Evolutionary conservation across 257 asterid species (phyloP), one percentile per base, ranked within the genome.

Genomic region (Thymus quinquecostatus): DNA sequence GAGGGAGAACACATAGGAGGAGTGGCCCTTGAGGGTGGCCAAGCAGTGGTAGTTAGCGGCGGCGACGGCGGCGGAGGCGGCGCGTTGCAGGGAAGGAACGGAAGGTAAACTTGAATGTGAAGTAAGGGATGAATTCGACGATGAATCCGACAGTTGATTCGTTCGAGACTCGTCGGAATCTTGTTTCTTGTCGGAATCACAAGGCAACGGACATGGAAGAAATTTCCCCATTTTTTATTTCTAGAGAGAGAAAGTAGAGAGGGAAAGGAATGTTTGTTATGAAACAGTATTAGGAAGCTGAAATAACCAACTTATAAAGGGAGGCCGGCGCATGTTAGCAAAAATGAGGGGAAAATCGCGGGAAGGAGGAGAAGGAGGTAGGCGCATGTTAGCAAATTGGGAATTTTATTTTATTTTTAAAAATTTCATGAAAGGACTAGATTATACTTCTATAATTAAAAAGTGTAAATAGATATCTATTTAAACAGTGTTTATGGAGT

Each of bases 21-120:
- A 65, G 85, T 84, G 89, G 75, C 87, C 89, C n/a, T 69, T 84
- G 72, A 92, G 87, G 27, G 95, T 85, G 75, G 86, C 83, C n/a
- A 78, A 1, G 81, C 86, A 71, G 78, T 67, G 81, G 76, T 64
- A 70, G 59, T 10, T 5, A 60, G 75, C 63, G 75, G 78, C 28
- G 40, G 79, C 57, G 75, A 36, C 51, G 60, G 12, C 5, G 49
- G 44, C 10, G 61, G 41, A 11, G 41, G 8, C 11, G 64, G 66
- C 47, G 67, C 34, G 67, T 11, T 66, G 48, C 30, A 60, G 83
- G 30, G 96, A 92, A 75, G 90, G 95, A 6, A 91, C 81, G 1
- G 93, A 87, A 45, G 87, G 90, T 43, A 89, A 78, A 47, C 95
- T 89, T 60, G 58, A 75, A 58, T 84, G 96, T 8, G 92, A 87